Evolutionary conservation across 139 green algal genomes (phyloP).

Genomic region (Chlamydomonas incerta): DNA sequence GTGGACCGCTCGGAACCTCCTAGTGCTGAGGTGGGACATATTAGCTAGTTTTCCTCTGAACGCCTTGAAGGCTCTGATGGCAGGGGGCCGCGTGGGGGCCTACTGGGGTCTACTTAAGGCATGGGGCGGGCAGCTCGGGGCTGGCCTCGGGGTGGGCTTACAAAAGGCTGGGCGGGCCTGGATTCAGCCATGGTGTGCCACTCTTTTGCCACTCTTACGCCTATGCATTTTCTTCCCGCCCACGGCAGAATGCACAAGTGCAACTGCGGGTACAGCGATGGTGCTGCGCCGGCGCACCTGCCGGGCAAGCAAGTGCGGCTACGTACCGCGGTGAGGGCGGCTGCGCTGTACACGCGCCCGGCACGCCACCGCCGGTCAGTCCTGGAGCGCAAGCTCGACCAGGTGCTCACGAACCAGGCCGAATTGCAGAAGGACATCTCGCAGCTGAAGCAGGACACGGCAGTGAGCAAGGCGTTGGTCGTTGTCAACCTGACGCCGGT

Average conservation of each 20-base stretch:
- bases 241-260: conserved; percentile 1
- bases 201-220: too few relatives aligned
- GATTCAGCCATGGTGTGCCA: too few relatives aligned
- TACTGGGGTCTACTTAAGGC: too few relatives aligned
- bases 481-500: neutral
- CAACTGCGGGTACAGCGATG: conserved; percentile 11
- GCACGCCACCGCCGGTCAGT: neutral
- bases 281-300: neutral
- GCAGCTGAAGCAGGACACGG: conserved; percentile 3
- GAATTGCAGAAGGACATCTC: neutral
- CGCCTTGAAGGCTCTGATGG: too few relatives aligned
- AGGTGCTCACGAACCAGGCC: conserved; percentile 7
- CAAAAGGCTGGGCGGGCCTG: too few relatives aligned
- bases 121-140: too few relatives aligned
- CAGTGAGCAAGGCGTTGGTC: conserved; percentile 1
- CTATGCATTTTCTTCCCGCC: too few relatives aligned
- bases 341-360: conserved; percentile 7
- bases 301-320: conserved; percentile 10
- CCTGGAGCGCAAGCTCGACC: neutral
- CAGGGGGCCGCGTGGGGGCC: too few relatives aligned
- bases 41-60: too few relatives aligned
- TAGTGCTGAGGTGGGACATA: too few relatives aligned
- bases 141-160: too few relatives aligned
- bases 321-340: conserved; percentile 7
- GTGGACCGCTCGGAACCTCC: too few relatives aligned